A percentile compares a stretch with the other conserved stretches of the same genome.
Conservation (phyloP, 169 alveolate species). For the Sarcocystis neurona region DNA sequence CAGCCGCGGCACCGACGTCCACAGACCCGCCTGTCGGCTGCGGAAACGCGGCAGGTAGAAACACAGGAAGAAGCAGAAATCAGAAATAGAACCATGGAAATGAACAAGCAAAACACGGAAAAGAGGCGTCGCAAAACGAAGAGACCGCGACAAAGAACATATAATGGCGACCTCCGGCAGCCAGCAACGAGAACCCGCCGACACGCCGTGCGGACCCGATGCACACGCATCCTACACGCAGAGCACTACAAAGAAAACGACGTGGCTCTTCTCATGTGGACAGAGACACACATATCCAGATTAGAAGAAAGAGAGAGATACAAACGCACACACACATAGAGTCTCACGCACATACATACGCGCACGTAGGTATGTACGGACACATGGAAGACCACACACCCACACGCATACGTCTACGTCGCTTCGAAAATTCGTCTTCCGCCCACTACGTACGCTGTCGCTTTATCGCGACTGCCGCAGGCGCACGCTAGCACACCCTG, state of each 20-base stretch:
- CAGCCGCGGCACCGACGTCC: slow-evolving; percentile 52
- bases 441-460: too few relatives aligned
- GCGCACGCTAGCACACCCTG: too few relatives aligned
- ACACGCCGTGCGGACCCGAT: background rate
- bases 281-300: background rate
- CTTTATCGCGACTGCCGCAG: too few relatives aligned
- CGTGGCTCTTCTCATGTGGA: background rate
- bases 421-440: too few relatives aligned
- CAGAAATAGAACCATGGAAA: background rate
- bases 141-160: background rate
- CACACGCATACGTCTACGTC: too few relatives aligned
- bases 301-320: background rate
- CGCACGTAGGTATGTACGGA: background rate
- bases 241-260: background rate
- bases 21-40: slow-evolving; percentile 59
- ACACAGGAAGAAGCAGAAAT: background rate
- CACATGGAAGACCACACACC: background rate
- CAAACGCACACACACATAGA: background rate
- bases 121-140: background rate
- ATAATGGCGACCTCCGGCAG: background rate
- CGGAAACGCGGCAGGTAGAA: background rate
- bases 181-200: background rate
- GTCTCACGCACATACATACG: background rate
- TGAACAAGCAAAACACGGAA: background rate
- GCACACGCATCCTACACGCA: background rate